Conservation (phyloP, 208 protist genomes). For the Blastocrithidia nonstop region DNA sequence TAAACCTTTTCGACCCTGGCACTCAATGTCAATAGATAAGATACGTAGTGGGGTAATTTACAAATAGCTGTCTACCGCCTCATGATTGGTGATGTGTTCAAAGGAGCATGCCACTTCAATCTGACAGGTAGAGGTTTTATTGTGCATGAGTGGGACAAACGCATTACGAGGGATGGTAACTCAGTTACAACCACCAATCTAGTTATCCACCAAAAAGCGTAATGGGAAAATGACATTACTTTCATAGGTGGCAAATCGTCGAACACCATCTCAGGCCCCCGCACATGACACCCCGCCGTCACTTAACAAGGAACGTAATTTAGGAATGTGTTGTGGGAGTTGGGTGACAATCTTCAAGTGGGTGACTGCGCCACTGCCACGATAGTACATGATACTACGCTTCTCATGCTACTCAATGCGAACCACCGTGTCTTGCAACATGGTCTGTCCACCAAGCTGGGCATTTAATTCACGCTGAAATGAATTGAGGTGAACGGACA, state of each 20-base stretch:
- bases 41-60: conserved; percentile 97
- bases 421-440: conserved; percentile 46
- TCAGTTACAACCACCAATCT: conserved; percentile 93
- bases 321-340: conserved; percentile 84
- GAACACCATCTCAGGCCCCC: conserved; percentile 54
- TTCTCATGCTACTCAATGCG: conserved; percentile 64
- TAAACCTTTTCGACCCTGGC: conserved; percentile 91
- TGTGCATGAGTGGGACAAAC: conserved; percentile 15
- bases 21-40: conserved; percentile 99
- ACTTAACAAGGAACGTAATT: conserved; percentile 60
- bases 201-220: conserved; percentile 97
- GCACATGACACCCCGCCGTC: conserved; percentile 55
- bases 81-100: conserved; percentile 73
- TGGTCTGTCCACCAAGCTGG: conserved; percentile 40
- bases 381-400: conserved; percentile 71
- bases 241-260: conserved; percentile 93
- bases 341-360: conserved; percentile 81
- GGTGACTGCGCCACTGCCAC: conserved; percentile 17
- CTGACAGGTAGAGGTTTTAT: conserved; percentile 71
- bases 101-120: conserved; percentile 87
- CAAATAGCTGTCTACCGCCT: conserved; percentile 83
- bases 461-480: conserved; percentile 65
- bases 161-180: conserved; percentile 70
- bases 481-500: conserved; percentile 48
- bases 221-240: conserved; percentile 97